These are phyloP conservation scores for Tetrahymena borealis DNA, from an alignment of 73 alveolate species.

Conservation along the genomic window DNA sequence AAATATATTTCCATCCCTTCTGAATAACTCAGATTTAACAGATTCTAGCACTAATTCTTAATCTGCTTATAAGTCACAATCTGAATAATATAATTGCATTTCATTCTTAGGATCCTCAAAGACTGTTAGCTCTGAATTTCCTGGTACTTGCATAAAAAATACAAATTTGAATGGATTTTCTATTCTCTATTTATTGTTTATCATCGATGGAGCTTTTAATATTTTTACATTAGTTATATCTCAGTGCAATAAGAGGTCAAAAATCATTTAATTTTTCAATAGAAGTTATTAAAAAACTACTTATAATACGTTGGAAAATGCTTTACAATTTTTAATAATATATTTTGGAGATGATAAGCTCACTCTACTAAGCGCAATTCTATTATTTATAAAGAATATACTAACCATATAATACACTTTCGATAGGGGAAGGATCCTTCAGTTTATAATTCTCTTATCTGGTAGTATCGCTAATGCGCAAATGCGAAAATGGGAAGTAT, in stretches of 20 bases:
- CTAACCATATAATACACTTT: neutral
- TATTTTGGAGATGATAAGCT: neutral
- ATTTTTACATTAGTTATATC: neutral
- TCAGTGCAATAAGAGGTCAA: neutral
- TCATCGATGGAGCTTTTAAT: neutral
- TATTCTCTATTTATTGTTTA: neutral
- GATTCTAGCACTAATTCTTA: neutral
- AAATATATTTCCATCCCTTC: neutral
- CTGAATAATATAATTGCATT: neutral
- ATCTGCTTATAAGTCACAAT: neutral
- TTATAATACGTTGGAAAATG: neutral
- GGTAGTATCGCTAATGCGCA: neutral
- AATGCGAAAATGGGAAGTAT: neutral
- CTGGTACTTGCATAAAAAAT: neutral
- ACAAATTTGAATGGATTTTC: neutral
- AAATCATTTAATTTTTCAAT: neutral
- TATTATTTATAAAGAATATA: neutral
- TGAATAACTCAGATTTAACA: neutral
- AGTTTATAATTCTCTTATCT: neutral
- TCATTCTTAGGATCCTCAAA: neutral
- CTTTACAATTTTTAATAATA: neutral
- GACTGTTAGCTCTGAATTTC: neutral
- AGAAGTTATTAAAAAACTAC: neutral
- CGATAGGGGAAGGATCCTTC: neutral
- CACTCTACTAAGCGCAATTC: neutral